Conservation (phyloP, 2,329 filamentous ascomycete species). For the Cryoendolithus antarcticus region DNA sequence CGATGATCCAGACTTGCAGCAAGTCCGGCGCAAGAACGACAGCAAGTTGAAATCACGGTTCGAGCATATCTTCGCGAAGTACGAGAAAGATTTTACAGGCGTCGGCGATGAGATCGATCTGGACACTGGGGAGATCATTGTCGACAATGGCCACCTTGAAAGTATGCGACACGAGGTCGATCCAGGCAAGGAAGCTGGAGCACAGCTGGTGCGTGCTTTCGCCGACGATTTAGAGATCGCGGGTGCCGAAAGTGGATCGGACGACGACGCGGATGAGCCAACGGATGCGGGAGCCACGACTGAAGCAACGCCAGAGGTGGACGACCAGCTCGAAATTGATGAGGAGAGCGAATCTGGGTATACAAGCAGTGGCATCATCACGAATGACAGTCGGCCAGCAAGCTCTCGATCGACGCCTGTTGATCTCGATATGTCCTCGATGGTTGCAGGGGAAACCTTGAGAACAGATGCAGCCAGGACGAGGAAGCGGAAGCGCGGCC, state of each 20-base stretch:
- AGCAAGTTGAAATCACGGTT: slow-evolving; percentile 68
- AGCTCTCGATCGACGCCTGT: too few species aligned
- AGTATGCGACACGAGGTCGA: slow-evolving; percentile 48
- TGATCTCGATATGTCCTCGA: too few species aligned
- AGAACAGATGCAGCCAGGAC: too few species aligned
- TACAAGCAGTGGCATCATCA: neutral
- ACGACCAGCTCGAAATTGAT: slow-evolving; percentile 7
- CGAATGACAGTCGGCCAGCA: too few species aligned
- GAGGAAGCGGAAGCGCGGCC: too few species aligned
- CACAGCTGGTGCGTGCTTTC: slow-evolving; percentile 20
- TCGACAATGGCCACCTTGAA: slow-evolving; percentile 77
- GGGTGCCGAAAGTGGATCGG: slow-evolving; percentile 25
- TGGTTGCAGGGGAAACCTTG: too few species aligned
- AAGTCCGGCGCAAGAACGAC: slow-evolving; percentile 43
- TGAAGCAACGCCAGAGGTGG: slow-evolving; percentile 2
- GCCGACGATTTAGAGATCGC: slow-evolving; percentile 21
- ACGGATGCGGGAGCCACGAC: neutral
- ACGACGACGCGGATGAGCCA: slow-evolving; percentile 13
- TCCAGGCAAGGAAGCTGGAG: slow-evolving; percentile 25
- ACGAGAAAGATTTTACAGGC: slow-evolving; percentile 67
- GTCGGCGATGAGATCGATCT: slow-evolving; percentile 86
- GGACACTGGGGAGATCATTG: slow-evolving; percentile 65
- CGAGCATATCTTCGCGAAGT: slow-evolving; percentile 82
- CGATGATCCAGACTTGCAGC: slow-evolving; percentile 5
- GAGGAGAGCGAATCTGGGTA: slow-evolving; percentile 5